These are phyloP conservation scores for Pleurotus pulmonarius DNA, from an alignment of 768 basidiomycete genomes.

Conservation along the genomic window DNA sequence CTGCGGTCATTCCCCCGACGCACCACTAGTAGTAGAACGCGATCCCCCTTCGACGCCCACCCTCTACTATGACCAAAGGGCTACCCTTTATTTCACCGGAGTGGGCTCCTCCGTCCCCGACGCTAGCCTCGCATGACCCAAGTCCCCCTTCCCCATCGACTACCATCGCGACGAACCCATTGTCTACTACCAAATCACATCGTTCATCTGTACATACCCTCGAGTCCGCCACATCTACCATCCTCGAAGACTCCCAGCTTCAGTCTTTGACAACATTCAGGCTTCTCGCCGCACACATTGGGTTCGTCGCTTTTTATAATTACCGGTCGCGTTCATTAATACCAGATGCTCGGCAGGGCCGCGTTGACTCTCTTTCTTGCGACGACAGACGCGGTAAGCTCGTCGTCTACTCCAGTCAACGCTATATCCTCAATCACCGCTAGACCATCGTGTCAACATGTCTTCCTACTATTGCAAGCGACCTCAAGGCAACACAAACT, in stretches of 20 bases:
- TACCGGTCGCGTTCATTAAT: background rate
- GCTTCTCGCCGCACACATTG: conserved; percentile 63
- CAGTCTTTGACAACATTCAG: conserved; percentile 47
- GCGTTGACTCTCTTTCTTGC: conserved; percentile 81
- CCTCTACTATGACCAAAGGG: background rate
- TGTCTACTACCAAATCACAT: conserved; percentile 15
- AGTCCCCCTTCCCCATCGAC: background rate
- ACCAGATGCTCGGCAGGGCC: conserved; percentile 40
- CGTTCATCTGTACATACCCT: conserved; percentile 18
- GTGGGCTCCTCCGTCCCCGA: background rate
- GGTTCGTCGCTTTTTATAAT: conserved; percentile 35
- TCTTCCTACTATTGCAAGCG: conserved; percentile 73
- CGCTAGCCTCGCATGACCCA: too few species aligned
- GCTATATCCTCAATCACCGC: background rate
- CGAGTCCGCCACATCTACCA: conserved; percentile 25
- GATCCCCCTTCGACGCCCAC: background rate
- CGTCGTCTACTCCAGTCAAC: background rate
- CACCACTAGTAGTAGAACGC: background rate
- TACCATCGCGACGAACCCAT: background rate
- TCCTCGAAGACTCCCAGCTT: conserved; percentile 20
- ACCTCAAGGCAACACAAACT: conserved; percentile 60
- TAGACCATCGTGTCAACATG: conserved; percentile 78
- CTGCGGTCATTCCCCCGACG: background rate
- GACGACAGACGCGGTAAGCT: conserved; percentile 77
- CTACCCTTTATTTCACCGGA: background rate